Evolutionary conservation across 495 filamentous ascomycete species (phyloP).

Genomic region (Neohortaea acidophila): DNA sequence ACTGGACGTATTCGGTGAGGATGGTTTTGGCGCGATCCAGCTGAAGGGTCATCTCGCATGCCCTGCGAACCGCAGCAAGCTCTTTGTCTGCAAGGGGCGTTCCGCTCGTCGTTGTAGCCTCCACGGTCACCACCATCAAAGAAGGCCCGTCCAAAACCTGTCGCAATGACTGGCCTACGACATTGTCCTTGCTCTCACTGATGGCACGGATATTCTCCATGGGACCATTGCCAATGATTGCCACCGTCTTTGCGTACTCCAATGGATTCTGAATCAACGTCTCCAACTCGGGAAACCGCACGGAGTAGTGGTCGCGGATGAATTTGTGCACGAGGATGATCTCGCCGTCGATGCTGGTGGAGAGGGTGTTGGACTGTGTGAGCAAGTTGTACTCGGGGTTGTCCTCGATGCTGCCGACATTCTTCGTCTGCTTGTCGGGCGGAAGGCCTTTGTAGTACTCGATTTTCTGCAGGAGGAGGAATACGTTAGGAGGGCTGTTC

Average conservation of each 20-base stretch:
- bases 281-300: conserved; percentile 90
- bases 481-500: conserved; percentile 42
- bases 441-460: conserved; percentile 54
- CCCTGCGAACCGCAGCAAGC: conserved; percentile 55
- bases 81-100: conserved; percentile 58
- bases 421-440: conserved; percentile 43
- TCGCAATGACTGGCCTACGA: conserved; percentile 56
- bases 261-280: conserved; percentile 80
- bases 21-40: conserved; percentile 77
- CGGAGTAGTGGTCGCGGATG: conserved; percentile 86
- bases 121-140: conserved; percentile 90
- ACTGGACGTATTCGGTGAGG: conserved; percentile 90
- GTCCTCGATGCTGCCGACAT: conserved; percentile 63
- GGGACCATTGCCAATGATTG: conserved; percentile 83
- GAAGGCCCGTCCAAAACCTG: conserved; percentile 72
- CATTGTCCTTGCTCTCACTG: conserved; percentile 53
- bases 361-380: conserved; percentile 68
- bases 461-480: conserved; percentile 51
- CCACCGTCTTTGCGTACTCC: conserved; percentile 90
- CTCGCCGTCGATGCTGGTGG: conserved; percentile 80
- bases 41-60: conserved; percentile 73
- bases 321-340: conserved; percentile 89
- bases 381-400: conserved; percentile 75
- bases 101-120: conserved; percentile 78
- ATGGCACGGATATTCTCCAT: conserved; percentile 75